A percentile compares a stretch with the other conserved stretches of the same genome.
phyloP scores from a whole-genome alignment of 768 basidiomycete species.

The Ramaria rubella region DNA sequence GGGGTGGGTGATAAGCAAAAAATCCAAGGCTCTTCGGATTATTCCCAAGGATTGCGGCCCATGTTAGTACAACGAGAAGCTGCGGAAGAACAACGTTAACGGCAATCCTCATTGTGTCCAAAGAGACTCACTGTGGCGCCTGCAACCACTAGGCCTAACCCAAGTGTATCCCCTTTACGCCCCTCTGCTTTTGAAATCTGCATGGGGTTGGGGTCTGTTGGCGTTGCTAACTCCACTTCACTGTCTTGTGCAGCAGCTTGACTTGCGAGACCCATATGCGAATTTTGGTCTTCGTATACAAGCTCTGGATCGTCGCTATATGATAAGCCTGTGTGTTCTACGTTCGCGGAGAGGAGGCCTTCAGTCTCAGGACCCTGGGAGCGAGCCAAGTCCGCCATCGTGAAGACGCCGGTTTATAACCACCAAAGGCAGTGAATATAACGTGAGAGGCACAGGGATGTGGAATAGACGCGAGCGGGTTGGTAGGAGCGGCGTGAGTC shows the following conservation, averaged over 20 bases:
- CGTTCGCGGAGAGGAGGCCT: background rate
- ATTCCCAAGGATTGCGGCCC: slow-evolving; percentile 20
- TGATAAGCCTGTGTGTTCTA: background rate
- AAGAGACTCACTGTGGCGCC: background rate
- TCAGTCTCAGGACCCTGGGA: background rate
- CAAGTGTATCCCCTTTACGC: slow-evolving; percentile 4
- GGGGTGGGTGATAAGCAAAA: slow-evolving; percentile 61
- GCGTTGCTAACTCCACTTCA: background rate
- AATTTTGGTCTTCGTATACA: background rate
- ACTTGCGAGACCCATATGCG: background rate
- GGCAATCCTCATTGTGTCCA: background rate
- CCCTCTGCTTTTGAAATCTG: slow-evolving; percentile 5
- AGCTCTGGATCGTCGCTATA: background rate
- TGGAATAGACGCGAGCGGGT: background rate
- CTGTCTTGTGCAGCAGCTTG: background rate
- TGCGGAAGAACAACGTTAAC: slow-evolving; percentile 20
- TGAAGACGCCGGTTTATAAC: background rate
- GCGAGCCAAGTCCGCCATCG: background rate
- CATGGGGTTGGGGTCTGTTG: background rate
- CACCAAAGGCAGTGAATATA: background rate
- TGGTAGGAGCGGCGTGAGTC: background rate
- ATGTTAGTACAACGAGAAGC: slow-evolving; percentile 22
- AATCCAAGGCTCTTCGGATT: slow-evolving; percentile 41
- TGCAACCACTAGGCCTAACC: background rate
- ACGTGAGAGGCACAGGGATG: background rate